A percentile compares a stretch with the other conserved stretches of the same genome.
These are phyloP conservation scores for Psilocybe tampanensis DNA, from an alignment of 768 basidiomycete genomes.

Conservation along the genomic window DNA sequence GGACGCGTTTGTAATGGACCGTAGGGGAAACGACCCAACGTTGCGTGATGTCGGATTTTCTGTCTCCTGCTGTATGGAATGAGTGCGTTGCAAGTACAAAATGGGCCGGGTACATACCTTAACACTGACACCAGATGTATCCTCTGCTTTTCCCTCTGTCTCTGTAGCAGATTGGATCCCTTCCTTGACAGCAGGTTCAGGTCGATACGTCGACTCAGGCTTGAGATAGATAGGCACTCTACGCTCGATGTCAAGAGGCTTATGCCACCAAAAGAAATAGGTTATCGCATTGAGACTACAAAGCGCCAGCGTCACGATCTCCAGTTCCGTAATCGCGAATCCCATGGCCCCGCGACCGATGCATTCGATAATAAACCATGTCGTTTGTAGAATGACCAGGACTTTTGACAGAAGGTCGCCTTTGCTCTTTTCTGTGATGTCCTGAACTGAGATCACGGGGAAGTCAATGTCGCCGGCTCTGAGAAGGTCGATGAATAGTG, in stretches of 20 bases:
- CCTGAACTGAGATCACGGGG: constrained; percentile 10
- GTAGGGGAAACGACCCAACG: no score
- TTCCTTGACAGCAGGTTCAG: no score
- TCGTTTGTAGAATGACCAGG: constrained; percentile 30
- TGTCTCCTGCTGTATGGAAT: no score
- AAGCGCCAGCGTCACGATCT: constrained; percentile 33
- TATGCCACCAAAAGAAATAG: constrained; percentile 36
- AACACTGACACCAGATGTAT: no score
- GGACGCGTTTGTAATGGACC: no score
- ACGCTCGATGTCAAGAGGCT: constrained; percentile 25
- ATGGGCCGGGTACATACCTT: no score
- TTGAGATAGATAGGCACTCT: background rate
- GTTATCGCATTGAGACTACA: constrained; percentile 26
- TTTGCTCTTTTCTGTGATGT: constrained; percentile 25
- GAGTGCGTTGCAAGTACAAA: no score
- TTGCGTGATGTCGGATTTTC: no score
- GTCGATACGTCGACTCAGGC: background rate
- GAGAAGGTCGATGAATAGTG: background rate
- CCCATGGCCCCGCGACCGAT: constrained; percentile 20
- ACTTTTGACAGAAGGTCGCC: constrained; percentile 30
- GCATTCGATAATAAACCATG: constrained; percentile 33
- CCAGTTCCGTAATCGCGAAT: constrained; percentile 32
- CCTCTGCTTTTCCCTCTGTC: no score
- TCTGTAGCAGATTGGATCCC: no score
- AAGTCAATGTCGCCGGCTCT: constrained; percentile 2